Percentiles rank a stretch among this genome's conserved stretches.
phyloP scores from a whole-genome alignment of 1,284 basidiomycete genomes.

The Cystobasidium pallidum region DNA sequence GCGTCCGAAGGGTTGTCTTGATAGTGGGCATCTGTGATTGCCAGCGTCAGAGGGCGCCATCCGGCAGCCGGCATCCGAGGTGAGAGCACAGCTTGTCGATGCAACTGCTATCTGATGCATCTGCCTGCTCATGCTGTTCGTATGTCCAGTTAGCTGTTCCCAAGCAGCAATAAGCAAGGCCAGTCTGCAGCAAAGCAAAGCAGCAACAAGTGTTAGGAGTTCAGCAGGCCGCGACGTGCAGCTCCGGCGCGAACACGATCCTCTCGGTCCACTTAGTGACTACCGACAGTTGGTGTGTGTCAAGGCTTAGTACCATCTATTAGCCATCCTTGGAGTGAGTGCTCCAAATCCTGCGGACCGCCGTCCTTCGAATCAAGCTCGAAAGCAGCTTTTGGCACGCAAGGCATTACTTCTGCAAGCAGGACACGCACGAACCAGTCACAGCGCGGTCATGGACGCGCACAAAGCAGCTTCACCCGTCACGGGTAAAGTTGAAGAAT shows the following conservation, averaged over 20 bases:
- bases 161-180: no score
- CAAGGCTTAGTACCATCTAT: not conserved
- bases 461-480: constrained; percentile 8
- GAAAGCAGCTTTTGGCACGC: not conserved
- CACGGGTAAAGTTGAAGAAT: constrained; percentile 11
- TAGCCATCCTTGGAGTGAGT: not conserved
- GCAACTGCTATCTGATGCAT: not conserved
- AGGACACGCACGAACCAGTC: constrained; percentile 1
- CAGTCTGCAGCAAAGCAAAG: not conserved
- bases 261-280: constrained; percentile 1
- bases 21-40: not conserved
- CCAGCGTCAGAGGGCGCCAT: not conserved
- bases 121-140: not conserved
- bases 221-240: not conserved
- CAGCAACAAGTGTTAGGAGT: not conserved
- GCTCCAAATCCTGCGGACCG: not conserved
- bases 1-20: not conserved
- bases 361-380: not conserved
- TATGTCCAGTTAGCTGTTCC: no score
- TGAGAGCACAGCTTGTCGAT: not conserved
- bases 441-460: not conserved
- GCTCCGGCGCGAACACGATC: not conserved
- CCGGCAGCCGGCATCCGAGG: not conserved
- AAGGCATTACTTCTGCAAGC: not conserved
- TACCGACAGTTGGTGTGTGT: not conserved